Percentiles rank a stretch among this genome's conserved stretches.
Conservation (phyloP, 2,329 filamentous ascomycete species). For the Cyphellophora europaea region DNA sequence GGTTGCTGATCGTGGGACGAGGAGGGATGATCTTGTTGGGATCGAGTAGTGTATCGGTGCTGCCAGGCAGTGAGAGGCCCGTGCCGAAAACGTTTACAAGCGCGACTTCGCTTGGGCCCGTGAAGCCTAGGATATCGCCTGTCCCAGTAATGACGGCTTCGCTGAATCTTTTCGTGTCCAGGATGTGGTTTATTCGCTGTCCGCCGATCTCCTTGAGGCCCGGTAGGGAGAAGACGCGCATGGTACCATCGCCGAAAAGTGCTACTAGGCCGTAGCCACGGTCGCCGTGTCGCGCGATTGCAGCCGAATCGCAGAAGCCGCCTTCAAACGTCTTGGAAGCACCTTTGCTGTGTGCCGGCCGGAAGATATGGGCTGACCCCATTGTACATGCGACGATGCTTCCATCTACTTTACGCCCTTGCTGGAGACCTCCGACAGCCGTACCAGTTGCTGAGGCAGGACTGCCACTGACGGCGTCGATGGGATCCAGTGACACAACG, state of each 20-base stretch:
- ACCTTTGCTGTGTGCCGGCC: conserved; percentile 75
- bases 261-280: conserved; percentile 72
- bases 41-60: conserved; percentile 70
- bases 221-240: conserved; percentile 78
- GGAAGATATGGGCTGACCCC: conserved; percentile 75
- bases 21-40: conserved; percentile 63
- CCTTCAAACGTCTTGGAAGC: conserved; percentile 85
- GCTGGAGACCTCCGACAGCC: conserved; percentile 66
- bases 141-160: conserved; percentile 64
- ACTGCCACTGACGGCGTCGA: conserved; percentile 68
- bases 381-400: conserved; percentile 67
- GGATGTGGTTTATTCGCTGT: conserved; percentile 51
- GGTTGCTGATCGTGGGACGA: conserved; percentile 83
- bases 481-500: conserved; percentile 68
- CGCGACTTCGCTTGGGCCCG: conserved; percentile 74
- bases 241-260: conserved; percentile 72
- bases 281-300: conserved; percentile 63
- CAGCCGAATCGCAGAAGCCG: conserved; percentile 69
- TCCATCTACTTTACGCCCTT: conserved; percentile 67
- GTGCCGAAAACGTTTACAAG: conserved; percentile 79
- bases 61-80: conserved; percentile 53
- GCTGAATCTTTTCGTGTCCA: conserved; percentile 64
- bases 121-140: conserved; percentile 81
- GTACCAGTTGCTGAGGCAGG: conserved; percentile 66
- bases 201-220: conserved; percentile 74